phyloP scores from a whole-genome alignment of 1,139 yeast genomes.

The Candida sanyaensis region DNA sequence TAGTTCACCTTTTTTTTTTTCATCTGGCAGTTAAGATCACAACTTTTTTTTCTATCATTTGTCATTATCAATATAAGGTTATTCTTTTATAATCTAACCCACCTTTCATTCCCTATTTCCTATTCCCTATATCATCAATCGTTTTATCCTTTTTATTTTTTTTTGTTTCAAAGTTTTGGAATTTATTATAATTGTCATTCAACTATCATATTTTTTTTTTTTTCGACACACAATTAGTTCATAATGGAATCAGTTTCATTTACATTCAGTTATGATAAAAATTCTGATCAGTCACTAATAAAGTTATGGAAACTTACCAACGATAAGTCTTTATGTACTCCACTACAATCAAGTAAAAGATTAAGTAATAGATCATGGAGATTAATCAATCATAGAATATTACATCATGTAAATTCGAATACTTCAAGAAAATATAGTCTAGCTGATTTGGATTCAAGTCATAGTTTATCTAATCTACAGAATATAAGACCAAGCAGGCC shows the following conservation, averaged over 20 bases:
- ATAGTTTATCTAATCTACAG: conserved; percentile 10
- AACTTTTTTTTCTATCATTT: neutral
- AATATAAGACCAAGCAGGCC: conserved; percentile 16
- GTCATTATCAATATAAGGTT: no score
- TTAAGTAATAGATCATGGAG: conserved; percentile 32
- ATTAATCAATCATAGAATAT: conserved; percentile 18
- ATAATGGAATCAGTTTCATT: conserved; percentile 5
- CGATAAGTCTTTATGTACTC: conserved; percentile 1
- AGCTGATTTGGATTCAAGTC: neutral
- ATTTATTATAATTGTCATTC: no score
- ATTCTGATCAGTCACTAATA: conserved; percentile 17
- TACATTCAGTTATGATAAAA: conserved; percentile 13
- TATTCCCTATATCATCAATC: neutral
- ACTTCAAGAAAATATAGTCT: neutral
- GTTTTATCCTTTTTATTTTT: neutral
- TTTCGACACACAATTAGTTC: neutral
- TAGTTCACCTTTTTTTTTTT: neutral
- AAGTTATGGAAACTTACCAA: conserved; percentile 23
- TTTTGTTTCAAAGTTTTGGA: no score
- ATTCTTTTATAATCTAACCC: neutral
- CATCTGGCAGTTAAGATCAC: neutral
- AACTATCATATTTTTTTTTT: neutral
- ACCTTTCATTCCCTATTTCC: neutral
- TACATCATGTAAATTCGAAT: neutral
- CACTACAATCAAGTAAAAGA: conserved; percentile 16